These are phyloP conservation scores for Spongiforma sp. DNA, from an alignment of 1,284 basidiomycete species.

Conservation along the genomic window DNA sequence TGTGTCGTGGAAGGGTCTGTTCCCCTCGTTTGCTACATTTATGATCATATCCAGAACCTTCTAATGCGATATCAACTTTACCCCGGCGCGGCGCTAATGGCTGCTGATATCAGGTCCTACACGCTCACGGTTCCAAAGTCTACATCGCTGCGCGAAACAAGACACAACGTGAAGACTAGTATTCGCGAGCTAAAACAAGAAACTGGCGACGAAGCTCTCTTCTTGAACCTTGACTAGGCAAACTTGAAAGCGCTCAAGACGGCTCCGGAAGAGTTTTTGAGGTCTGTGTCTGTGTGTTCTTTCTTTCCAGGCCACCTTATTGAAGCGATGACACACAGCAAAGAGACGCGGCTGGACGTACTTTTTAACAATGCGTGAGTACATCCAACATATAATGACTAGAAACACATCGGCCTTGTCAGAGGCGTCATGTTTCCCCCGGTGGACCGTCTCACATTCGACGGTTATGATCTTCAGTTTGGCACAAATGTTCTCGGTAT, in stretches of 20 bases:
- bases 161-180: conserved; percentile 48
- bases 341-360: conserved; percentile 37
- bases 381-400: no score
- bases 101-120: conserved; percentile 49
- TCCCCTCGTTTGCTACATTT: no score
- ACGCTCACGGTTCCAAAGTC: conserved; percentile 59
- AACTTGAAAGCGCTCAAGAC: conserved; percentile 53
- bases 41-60: no score
- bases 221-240: conserved; percentile 60
- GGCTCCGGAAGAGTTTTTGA: conserved; percentile 52
- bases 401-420: conserved; percentile 29
- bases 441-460: conserved; percentile 45
- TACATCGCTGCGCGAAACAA: conserved; percentile 59
- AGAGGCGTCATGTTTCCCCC: conserved; percentile 61
- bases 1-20: no score
- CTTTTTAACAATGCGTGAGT: conserved; percentile 36
- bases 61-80: no score
- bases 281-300: conserved; percentile 28
- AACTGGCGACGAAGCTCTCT: conserved; percentile 50
- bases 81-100: no score
- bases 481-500: conserved; percentile 58
- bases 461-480: conserved; percentile 63
- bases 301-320: neutral
- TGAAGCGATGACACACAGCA: conserved; percentile 34
- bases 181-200: conserved; percentile 52